These are phyloP conservation scores for Populus davidiana DNA, from an alignment of 345 rosid species.

Conservation along the genomic window DNA sequence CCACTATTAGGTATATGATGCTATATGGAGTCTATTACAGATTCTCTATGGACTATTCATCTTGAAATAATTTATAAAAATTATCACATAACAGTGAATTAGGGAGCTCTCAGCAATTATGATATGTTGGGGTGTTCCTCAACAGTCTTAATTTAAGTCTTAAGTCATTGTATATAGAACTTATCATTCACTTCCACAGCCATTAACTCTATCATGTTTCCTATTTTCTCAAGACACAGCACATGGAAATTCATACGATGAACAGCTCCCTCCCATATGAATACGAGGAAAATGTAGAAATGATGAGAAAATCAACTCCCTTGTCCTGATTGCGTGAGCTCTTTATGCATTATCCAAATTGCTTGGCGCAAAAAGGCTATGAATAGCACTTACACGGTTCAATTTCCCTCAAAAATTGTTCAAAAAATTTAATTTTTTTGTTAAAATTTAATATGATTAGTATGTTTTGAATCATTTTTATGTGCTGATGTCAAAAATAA, in stretches of 20 bases:
- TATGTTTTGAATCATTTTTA: too few species aligned
- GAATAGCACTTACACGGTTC: neutral
- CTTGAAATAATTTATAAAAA: neutral
- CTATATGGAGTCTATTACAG: neutral
- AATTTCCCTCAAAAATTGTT: neutral
- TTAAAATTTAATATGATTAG: too few species aligned
- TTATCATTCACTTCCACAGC: neutral
- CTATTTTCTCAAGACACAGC: neutral
- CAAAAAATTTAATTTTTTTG: too few species aligned
- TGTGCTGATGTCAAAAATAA: too few species aligned
- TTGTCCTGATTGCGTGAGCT: neutral
- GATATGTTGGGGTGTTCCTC: neutral
- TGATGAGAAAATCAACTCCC: neutral
- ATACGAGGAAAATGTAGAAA: neutral
- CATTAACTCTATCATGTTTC: constrained; percentile 7
- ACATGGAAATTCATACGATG: neutral
- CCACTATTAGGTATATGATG: too few species aligned
- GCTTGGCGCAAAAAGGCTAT: neutral
- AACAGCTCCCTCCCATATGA: neutral
- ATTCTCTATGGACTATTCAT: neutral
- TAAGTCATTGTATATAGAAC: neutral
- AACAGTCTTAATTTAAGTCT: neutral
- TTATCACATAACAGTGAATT: neutral
- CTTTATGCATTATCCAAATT: neutral
- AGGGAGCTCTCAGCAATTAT: neutral